Conservation (phyloP, 805 yeast genomes). For the Clavispora carvajalis region DNA sequence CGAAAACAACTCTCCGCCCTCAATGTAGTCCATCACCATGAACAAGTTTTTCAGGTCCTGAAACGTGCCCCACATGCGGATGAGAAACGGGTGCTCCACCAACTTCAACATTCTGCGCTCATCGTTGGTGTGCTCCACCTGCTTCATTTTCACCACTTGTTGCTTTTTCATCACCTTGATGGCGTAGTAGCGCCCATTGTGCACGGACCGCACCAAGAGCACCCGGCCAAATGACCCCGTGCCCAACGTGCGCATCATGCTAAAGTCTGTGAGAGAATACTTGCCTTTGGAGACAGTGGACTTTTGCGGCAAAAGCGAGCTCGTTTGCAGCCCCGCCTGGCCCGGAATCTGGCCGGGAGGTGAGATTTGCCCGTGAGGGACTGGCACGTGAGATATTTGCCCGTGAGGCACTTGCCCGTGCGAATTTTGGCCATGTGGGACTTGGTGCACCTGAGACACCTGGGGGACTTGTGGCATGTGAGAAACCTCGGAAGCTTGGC, state of each 20-base stretch:
- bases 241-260: constrained; percentile 52
- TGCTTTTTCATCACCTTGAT: constrained; percentile 54
- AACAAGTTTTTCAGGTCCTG: constrained; percentile 53
- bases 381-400: too few relatives aligned
- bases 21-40: constrained; percentile 63
- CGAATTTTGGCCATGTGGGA: too few relatives aligned
- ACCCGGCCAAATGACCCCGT: constrained; percentile 61
- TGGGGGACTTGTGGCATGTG: too few relatives aligned
- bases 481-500: too few relatives aligned
- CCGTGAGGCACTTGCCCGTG: too few relatives aligned
- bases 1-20: constrained; percentile 58
- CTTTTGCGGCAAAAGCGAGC: constrained; percentile 16
- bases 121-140: constrained; percentile 60
- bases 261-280: constrained; percentile 52
- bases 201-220: constrained; percentile 52
- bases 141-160: constrained; percentile 56
- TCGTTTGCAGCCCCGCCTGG: too few relatives aligned
- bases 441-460: too few relatives aligned
- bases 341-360: too few relatives aligned
- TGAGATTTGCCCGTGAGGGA: too few relatives aligned
- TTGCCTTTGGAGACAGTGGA: constrained; percentile 44
- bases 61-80: constrained; percentile 65
- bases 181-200: constrained; percentile 56
- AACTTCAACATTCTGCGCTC: constrained; percentile 54
- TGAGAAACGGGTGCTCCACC: constrained; percentile 56